Evolutionary conservation across 805 yeast species (phyloP).

Genomic region (Yamadazyma akitaensis): DNA sequence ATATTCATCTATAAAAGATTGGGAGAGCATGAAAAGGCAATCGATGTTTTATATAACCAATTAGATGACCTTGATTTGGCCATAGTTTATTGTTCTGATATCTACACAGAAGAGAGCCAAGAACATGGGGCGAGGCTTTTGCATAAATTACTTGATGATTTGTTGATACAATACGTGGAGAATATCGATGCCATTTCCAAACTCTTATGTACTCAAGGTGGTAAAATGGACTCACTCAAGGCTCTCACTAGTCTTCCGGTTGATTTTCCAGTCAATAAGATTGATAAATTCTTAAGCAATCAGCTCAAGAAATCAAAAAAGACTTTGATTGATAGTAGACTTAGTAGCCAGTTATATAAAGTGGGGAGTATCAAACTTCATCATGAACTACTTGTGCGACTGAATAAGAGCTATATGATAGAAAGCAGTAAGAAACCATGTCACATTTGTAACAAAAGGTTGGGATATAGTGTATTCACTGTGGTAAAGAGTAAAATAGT

Average conservation of each 20-base stretch:
- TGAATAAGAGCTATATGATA: constrained; percentile 33
- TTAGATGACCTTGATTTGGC: constrained; percentile 58
- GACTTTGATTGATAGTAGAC: constrained; percentile 34
- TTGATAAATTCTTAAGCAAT: constrained; percentile 44
- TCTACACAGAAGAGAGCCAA: constrained; percentile 35
- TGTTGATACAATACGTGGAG: constrained; percentile 38
- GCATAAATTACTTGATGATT: constrained; percentile 48
- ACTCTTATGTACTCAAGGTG: constrained; percentile 43
- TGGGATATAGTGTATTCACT: constrained; percentile 54
- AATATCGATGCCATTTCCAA: constrained; percentile 36
- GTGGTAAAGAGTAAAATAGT: constrained; percentile 45
- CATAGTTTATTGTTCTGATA: constrained; percentile 53
- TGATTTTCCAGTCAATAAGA: constrained; percentile 39
- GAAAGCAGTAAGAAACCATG: constrained; percentile 48
- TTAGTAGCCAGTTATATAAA: constrained; percentile 50
- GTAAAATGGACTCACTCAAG: constrained; percentile 43
- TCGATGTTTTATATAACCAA: constrained; percentile 58
- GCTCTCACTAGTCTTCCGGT: constrained; percentile 54
- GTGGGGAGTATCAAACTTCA: constrained; percentile 49
- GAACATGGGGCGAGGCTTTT: constrained; percentile 44
- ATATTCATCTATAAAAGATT: constrained; percentile 57
- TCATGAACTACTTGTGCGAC: constrained; percentile 38
- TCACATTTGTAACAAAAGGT: constrained; percentile 51
- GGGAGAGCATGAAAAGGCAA: constrained; percentile 58
- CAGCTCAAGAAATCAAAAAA: constrained; percentile 43